A percentile compares a stretch with the other conserved stretches of the same genome.
phyloP scores from a whole-genome alignment of 148 eudicot genomes.

The Rhododendron mucronatum region DNA sequence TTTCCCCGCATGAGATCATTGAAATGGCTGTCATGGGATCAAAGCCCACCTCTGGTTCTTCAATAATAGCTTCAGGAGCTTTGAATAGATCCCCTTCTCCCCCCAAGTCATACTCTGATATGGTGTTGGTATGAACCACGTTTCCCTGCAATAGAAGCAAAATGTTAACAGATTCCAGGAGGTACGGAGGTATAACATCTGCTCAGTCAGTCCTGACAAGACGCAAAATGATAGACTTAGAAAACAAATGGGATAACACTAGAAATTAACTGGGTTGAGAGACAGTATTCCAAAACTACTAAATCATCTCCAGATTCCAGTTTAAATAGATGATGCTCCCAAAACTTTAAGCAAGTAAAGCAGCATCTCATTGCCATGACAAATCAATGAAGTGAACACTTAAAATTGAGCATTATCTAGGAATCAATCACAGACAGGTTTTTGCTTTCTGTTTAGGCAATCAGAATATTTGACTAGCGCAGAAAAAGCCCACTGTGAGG shows the following conservation, averaged over 20 bases:
- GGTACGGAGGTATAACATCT: neutral
- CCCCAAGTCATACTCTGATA: constrained; percentile 84
- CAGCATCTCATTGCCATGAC: neutral
- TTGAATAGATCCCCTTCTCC: constrained; percentile 88
- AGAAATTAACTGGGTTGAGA: neutral
- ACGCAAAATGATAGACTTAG: neutral
- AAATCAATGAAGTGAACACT: neutral
- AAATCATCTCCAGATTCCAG: neutral
- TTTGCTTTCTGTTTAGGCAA: neutral
- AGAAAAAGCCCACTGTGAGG: neutral
- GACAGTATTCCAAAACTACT: neutral
- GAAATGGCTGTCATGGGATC: constrained; percentile 76
- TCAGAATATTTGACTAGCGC: neutral
- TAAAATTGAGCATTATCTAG: neutral
- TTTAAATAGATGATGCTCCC: neutral
- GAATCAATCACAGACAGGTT: neutral
- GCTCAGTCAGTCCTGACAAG: neutral
- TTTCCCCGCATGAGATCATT: constrained; percentile 67
- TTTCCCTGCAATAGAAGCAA: constrained; percentile 34
- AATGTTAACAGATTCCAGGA: neutral
- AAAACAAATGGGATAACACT: neutral
- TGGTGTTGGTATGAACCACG: constrained; percentile 39
- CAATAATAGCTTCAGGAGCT: constrained; percentile 78
- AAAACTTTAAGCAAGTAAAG: neutral
- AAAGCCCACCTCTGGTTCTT: constrained; percentile 52